Conservation (phyloP, 805 yeast genomes). For the Maudiozyma saulgeensis region DNA sequence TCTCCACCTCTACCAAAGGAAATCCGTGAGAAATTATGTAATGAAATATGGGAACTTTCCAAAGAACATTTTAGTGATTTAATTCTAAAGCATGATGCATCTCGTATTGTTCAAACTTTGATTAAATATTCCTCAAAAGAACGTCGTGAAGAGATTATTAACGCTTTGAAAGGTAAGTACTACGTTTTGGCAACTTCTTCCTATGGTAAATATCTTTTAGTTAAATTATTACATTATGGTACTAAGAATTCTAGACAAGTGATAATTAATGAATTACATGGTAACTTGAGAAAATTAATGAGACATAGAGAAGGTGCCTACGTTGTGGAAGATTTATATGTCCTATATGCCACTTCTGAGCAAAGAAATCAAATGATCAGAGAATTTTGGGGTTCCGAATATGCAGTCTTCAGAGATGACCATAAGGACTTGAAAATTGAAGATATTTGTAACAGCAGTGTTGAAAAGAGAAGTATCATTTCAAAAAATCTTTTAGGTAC, state of each 20-base stretch:
- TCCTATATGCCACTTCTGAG: conserved; percentile 71
- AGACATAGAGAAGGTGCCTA: conserved; percentile 97
- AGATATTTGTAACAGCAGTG: conserved; percentile 55
- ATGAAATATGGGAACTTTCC: conserved; percentile 77
- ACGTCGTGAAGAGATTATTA: conserved; percentile 61
- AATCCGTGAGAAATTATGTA: conserved; percentile 64
- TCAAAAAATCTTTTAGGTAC: conserved; percentile 71
- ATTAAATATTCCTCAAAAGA: conserved; percentile 77
- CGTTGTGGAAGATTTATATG: conserved; percentile 87
- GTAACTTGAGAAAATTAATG: conserved; percentile 83
- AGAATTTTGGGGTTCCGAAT: conserved; percentile 95
- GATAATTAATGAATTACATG: conserved; percentile 79
- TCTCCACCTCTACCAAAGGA: conserved; percentile 71
- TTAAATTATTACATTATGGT: conserved; percentile 88
- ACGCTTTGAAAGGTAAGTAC: conserved; percentile 62
- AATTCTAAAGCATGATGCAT: conserved; percentile 91
- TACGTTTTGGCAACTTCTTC: conserved; percentile 82
- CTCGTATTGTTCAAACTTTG: conserved; percentile 89
- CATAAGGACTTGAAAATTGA: conserved; percentile 53
- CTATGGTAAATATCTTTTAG: conserved; percentile 85
- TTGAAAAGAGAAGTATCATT: conserved; percentile 71
- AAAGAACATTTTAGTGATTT: conserved; percentile 71
- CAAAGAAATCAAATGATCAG: conserved; percentile 86
- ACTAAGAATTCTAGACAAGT: conserved; percentile 66
- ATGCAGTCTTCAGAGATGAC: conserved; percentile 76